These are phyloP conservation scores for Caryocar brasiliense DNA, from an alignment of 441 rosid species.

Conservation along the genomic window DNA sequence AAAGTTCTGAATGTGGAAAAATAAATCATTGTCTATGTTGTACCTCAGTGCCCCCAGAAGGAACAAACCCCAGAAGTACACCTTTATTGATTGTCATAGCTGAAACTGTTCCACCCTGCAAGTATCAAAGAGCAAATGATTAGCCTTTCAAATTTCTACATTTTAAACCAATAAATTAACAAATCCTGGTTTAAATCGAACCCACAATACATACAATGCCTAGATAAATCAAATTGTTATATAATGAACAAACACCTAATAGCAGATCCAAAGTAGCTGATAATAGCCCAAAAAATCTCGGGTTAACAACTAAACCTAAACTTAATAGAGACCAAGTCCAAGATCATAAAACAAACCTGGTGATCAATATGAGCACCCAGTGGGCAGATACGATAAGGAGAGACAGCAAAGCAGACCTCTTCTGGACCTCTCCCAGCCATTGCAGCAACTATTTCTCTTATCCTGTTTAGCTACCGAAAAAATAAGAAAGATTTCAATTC, in stretches of 20 bases:
- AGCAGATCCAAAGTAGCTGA: no score
- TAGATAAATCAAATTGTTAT: no score
- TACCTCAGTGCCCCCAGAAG: slow-evolving; percentile 63
- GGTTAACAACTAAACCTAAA: background rate
- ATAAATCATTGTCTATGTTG: no score
- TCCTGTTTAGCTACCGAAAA: slow-evolving; percentile 36
- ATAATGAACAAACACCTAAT: no score
- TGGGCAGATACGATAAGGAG: slow-evolving; percentile 93
- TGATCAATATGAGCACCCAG: slow-evolving; percentile 96
- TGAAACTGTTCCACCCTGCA: slow-evolving; percentile 81
- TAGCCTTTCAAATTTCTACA: background rate
- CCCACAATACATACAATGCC: no score
- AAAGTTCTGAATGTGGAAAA: no score
- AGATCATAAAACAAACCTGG: slow-evolving; percentile 41
- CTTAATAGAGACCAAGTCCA: background rate
- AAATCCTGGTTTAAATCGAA: no score
- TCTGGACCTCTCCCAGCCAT: slow-evolving; percentile 45
- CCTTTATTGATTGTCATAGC: slow-evolving; percentile 90
- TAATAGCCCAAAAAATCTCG: no score
- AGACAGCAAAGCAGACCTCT: slow-evolving; percentile 59
- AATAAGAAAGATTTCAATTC: background rate
- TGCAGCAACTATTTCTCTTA: slow-evolving; percentile 35
- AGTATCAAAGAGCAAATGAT: slow-evolving; percentile 10
- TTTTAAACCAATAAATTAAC: background rate
- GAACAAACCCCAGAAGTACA: slow-evolving; percentile 74